Conservation (phyloP, 257 asterid genomes). For the Salvia rosmarinus region DNA sequence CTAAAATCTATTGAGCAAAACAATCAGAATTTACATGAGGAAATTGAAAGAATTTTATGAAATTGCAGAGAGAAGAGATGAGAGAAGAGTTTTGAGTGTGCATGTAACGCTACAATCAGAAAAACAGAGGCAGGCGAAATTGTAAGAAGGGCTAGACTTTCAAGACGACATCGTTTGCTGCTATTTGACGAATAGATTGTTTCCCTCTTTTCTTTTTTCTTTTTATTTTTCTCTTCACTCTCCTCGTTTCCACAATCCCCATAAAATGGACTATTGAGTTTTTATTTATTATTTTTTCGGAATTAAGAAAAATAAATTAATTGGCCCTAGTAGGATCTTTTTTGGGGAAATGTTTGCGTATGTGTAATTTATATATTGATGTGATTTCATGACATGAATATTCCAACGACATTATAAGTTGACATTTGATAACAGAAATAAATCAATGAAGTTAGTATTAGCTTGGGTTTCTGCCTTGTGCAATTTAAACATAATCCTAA, state of each 20-base stretch:
- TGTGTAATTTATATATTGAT: not conserved
- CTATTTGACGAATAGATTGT: not conserved
- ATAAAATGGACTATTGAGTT: not conserved
- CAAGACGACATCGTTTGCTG: conserved; percentile 44
- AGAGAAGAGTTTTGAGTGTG: conserved; percentile 35
- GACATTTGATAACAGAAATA: not conserved
- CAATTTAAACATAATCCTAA: not conserved
- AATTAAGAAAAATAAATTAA: not conserved
- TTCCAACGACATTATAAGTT: not conserved
- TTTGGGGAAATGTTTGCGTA: not conserved
- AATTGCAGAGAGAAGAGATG: conserved; percentile 33
- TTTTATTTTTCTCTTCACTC: not conserved
- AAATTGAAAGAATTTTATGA: conserved; percentile 29
- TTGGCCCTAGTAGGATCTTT: not conserved
- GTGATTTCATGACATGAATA: not conserved
- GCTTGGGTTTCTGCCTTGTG: not conserved
- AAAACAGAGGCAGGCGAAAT: conserved; percentile 30
- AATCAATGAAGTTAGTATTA: too few species aligned
- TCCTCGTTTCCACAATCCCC: not conserved
- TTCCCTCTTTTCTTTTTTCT: not conserved
- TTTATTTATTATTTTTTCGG: not conserved
- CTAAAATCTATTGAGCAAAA: conserved; percentile 32
- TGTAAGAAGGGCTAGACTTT: not conserved
- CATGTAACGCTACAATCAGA: conserved; percentile 46
- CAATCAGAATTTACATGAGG: conserved; percentile 39